Evolutionary conservation across 176 grass and related monocot genomes (phyloP), one percentile per base, ranked within the genome.

Genomic region (Oryza meridionalis): DNA sequence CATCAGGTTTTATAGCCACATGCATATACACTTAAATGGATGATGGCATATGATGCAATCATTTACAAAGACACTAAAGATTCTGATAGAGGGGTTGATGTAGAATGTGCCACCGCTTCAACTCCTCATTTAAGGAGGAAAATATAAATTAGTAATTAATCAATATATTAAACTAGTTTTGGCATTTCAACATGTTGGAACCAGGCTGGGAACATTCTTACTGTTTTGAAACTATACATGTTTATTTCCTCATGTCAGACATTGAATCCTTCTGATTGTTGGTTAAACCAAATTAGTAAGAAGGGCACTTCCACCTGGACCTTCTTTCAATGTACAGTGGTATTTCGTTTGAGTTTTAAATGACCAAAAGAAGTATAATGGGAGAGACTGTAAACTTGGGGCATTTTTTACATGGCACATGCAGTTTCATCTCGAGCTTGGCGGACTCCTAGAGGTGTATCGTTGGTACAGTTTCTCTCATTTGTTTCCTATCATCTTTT

Each of bases 381-480:
- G 25, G 29, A 67, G 9, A 78, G 59, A 0, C 37, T 78, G 14
- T 76, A 73, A 81, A 62, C 80, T 66, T 71, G 19, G 63, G n/a
- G 61, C 26, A 22, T n/a, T 81, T 53, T 47, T 88, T 90, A 61
- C 44, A 79, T 77, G 64, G 33, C 70, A 38, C 38, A 40, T 40
- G 38, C 14, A 94, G 94, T 97, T 85, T 84, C 88, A 83, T 97
- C 94, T 83, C 85, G 92, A 82, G 90, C 90, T 84, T 97, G 94
- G 92, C 44, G 21, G 72, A 90, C 83, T 72, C 74, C 67, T 2
- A 91, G 88, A 79, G 90, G 95, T 50, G 81, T 92, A 85, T 91
- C 90, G 45, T 72, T 97, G 94, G 94, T 97, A 94, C 26, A 80
- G 24, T 59, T 65, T 67, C 83, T 90, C 21, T 70, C 11, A 25